Conservation (phyloP, 495 filamentous ascomycete genomes). For the Penicillium paxilli region DNA sequence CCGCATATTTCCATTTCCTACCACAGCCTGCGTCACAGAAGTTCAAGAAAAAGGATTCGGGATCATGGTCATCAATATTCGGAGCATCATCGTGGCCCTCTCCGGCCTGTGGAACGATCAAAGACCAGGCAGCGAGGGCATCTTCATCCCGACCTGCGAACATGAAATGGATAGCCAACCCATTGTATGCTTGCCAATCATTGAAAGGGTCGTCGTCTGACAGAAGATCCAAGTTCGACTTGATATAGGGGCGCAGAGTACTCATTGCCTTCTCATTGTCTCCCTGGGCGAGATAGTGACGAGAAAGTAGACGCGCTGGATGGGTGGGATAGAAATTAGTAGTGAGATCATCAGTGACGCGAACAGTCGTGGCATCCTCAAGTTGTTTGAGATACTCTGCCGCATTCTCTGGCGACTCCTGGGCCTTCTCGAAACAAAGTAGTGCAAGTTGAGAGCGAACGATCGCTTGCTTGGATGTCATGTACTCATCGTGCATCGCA, state of each 20-base stretch:
- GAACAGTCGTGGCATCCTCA: not conserved
- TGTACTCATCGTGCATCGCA: not conserved
- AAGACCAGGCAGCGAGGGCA: slow-evolving; percentile 20
- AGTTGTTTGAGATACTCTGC: not conserved
- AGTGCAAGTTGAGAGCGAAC: not conserved
- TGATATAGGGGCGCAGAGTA: slow-evolving; percentile 28
- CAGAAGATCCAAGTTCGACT: slow-evolving; percentile 38
- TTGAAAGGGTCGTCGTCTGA: slow-evolving; percentile 45
- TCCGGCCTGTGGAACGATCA: slow-evolving; percentile 5
- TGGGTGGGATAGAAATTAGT: not conserved
- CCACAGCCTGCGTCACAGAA: slow-evolving; percentile 27
- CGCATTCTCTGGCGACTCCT: not conserved
- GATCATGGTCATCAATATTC: not conserved
- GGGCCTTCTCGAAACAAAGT: not conserved
- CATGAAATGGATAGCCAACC: slow-evolving; percentile 22
- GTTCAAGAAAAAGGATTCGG: not conserved
- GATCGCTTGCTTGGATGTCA: not conserved
- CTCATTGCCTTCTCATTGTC: slow-evolving; percentile 24
- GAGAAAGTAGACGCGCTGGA: slow-evolving; percentile 14
- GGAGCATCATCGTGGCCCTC: not conserved
- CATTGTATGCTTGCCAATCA: slow-evolving; percentile 37
- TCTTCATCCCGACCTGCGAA: slow-evolving; percentile 13
- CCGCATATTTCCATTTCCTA: slow-evolving; percentile 18
- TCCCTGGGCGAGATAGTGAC: slow-evolving; percentile 29
- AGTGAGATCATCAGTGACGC: not conserved